Evolutionary conservation across 257 asterid species (phyloP).

Genomic region (Parsonsia alboflavescens): DNA sequence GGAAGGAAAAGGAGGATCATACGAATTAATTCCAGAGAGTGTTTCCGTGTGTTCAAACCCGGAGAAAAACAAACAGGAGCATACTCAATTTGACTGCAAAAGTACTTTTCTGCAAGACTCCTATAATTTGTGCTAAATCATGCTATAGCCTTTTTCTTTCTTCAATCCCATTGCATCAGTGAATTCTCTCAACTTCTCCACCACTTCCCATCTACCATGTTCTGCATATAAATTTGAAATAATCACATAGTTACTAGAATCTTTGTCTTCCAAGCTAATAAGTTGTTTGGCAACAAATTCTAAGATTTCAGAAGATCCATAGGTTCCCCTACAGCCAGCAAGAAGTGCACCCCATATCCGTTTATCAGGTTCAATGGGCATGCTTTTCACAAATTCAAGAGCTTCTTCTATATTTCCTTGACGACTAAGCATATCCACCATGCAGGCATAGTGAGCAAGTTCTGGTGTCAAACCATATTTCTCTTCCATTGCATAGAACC

Average conservation of each 20-base stretch:
- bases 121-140: constrained; percentile 7
- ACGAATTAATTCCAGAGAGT: background rate
- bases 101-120: constrained; percentile 1
- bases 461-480: constrained; percentile 47
- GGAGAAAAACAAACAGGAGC: background rate
- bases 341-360: constrained; percentile 83
- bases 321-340: constrained; percentile 58
- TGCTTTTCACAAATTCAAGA: constrained; percentile 56
- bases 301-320: constrained; percentile 36
- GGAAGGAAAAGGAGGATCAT: no score
- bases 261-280: constrained; percentile 44
- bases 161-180: constrained; percentile 39
- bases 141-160: constrained; percentile 57
- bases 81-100: background rate
- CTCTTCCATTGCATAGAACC: constrained; percentile 63
- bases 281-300: constrained; percentile 50
- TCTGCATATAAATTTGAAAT: constrained; percentile 63
- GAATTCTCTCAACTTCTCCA: constrained; percentile 50
- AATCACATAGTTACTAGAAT: constrained; percentile 48
- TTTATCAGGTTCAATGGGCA: constrained; percentile 70
- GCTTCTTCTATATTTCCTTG: constrained; percentile 77
- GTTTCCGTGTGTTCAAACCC: background rate
- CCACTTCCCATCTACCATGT: constrained; percentile 74
- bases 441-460: constrained; percentile 77
- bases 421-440: constrained; percentile 91